Conservation (phyloP, 208 protist genomes). For the Leishmania mexicana region DNA sequence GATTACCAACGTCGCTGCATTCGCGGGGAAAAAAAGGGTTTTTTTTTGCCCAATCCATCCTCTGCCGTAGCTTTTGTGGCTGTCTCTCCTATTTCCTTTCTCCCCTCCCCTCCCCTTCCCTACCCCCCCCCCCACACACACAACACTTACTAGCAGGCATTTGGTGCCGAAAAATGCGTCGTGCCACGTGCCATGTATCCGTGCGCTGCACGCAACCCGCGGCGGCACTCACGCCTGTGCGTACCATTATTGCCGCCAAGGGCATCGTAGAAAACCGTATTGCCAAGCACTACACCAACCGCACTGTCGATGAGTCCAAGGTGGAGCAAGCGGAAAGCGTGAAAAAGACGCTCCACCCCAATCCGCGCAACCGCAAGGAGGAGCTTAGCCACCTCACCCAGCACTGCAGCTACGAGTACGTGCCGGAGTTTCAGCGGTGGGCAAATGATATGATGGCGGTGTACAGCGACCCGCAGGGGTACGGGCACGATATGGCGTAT, state of each 20-base stretch:
- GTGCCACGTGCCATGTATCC: constrained; percentile 9
- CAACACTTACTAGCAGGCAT: not conserved
- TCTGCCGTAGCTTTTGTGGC: not conserved
- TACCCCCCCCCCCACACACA: no score
- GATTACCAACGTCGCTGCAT: not conserved
- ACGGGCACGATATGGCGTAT: constrained; percentile 91
- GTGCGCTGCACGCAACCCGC: constrained; percentile 6
- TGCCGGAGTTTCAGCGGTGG: constrained; percentile 92
- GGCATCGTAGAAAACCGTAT: constrained; percentile 91
- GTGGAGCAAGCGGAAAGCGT: constrained; percentile 57
- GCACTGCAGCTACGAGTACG: constrained; percentile 90
- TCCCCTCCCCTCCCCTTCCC: no score
- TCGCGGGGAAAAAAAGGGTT: not conserved
- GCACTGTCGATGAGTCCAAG: constrained; percentile 79
- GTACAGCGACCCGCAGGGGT: constrained; percentile 83
- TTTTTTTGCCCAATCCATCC: no score
- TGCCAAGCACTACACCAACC: constrained; percentile 82
- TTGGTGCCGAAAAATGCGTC: constrained; percentile 14
- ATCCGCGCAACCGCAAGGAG: constrained; percentile 85
- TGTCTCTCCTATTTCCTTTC: not conserved
- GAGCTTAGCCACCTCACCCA: constrained; percentile 85
- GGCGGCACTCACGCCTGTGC: constrained; percentile 8
- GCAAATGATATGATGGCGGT: constrained; percentile 92
- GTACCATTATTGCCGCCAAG: constrained; percentile 77
- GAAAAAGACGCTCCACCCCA: constrained; percentile 59